Percentiles rank a stretch among this genome's conserved stretches.
Evolutionary conservation across 306 rosid species (phyloP).

Genomic region (Elaeagnus macrophylla): DNA sequence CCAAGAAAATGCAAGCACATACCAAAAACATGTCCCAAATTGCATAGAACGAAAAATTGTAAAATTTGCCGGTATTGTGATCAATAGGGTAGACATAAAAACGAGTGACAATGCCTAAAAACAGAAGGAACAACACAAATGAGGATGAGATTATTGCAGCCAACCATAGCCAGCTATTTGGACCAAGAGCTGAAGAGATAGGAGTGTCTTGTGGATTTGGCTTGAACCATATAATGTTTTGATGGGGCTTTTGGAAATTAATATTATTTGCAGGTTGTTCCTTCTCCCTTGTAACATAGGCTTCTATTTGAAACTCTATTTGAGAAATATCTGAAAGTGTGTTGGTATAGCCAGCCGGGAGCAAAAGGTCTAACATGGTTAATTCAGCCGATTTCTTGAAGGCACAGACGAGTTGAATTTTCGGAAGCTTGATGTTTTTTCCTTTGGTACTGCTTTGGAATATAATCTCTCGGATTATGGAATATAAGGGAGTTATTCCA

Average conservation of each 20-base stretch:
- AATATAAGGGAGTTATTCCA: constrained; percentile 55
- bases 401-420: constrained; percentile 33
- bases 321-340: constrained; percentile 12
- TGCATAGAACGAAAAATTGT: constrained; percentile 25
- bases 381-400: constrained; percentile 39
- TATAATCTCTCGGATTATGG: constrained; percentile 54
- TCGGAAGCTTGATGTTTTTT: constrained; percentile 23
- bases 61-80: constrained; percentile 12
- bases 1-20: constrained; percentile 27
- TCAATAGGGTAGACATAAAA: constrained; percentile 32
- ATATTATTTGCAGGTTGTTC: constrained; percentile 12
- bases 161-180: constrained; percentile 36
- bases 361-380: constrained; percentile 34
- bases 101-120: constrained; percentile 29
- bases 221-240: constrained; percentile 24
- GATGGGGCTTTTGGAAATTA: constrained; percentile 18
- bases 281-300: constrained; percentile 36
- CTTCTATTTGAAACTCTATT: constrained; percentile 28
- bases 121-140: constrained; percentile 28
- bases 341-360: constrained; percentile 22
- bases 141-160: constrained; percentile 32
- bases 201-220: constrained; percentile 29
- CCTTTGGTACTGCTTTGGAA: constrained; percentile 25
- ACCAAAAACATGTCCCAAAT: constrained; percentile 40
- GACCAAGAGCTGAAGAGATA: constrained; percentile 22